Base-by-base conservation (phyloP, 2,329 filamentous ascomycete species). In the Plectosphaerella cucumerina region DNA sequence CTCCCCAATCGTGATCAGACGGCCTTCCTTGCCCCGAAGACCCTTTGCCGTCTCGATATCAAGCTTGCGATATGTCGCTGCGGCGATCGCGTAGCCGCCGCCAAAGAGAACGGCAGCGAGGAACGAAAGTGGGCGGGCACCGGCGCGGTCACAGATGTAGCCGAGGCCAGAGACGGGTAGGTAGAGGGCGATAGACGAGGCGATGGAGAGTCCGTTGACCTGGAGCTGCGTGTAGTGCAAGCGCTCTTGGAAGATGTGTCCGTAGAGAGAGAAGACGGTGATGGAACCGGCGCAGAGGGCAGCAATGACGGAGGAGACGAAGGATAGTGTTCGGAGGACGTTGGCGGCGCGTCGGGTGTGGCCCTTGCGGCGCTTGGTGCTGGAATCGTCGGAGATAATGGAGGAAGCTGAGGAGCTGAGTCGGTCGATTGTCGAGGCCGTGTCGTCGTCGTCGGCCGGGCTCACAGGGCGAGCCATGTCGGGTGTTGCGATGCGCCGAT, bases 191-290 rank as follows among this genome's bases (percentile, higher is more conserved):
- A 97, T 74, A 65, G 92, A 93, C 50, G 90, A 90, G 15, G 87
- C 86, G 59, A 95, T 95, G 54, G 90, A 88, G 44, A 97, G 85
- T 44, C 86, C 84, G 69, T 97, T 97, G 69, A 99, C 90, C 67
- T 94, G 89, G 55, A 94, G 81, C 70, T 99, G 94, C 3, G 85
- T 87, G 71, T 97, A 99, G 63, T 85, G 87, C 48, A 99, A 78
- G 43, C 86, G 85, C 50, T 87, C 86, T 67, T 96, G 90, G 72
- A 99, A 90, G 45, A 95, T 78, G 59, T 90, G 92, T 9, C 89
- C 94, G 67, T 97, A 99, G 31, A 99, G 83, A 34, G 91, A 96
- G 74, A 94, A 99, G 46, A 91, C 89, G 47, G 90, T 91, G 62
- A 97, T 90, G 62, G 90, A 95, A 55, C 93, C 94, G 26, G 91